phyloP scores from a whole-genome alignment of 257 asterid species.

The Nicotiana benthamiana region DNA sequence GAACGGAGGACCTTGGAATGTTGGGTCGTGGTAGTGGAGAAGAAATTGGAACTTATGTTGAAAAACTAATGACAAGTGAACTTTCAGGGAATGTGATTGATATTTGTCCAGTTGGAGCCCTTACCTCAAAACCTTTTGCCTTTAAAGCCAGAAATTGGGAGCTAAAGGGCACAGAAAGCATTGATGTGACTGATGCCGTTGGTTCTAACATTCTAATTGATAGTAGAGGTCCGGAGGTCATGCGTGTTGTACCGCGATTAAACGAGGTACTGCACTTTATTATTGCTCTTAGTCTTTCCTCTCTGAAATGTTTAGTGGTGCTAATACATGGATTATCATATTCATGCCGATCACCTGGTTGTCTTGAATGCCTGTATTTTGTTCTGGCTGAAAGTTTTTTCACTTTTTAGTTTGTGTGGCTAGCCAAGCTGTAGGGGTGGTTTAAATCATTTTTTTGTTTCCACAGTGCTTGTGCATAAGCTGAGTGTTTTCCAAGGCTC shows the following conservation, averaged over 20 bases:
- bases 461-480: not conserved
- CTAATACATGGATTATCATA: not conserved
- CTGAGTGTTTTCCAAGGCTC: not conserved
- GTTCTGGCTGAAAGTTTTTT: not conserved
- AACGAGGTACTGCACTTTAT: slow-evolving; percentile 54
- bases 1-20: slow-evolving; percentile 96
- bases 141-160: slow-evolving; percentile 99
- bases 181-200: slow-evolving; percentile 97
- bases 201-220: slow-evolving; percentile 98
- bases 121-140: slow-evolving; percentile 97
- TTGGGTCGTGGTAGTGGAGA: slow-evolving; percentile 99
- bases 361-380: not conserved
- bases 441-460: not conserved
- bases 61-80: slow-evolving; percentile 95
- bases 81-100: slow-evolving; percentile 96
- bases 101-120: slow-evolving; percentile 99
- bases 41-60: slow-evolving; percentile 99
- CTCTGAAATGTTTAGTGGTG: not conserved
- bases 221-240: slow-evolving; percentile 98
- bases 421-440: not conserved
- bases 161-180: slow-evolving; percentile 94
- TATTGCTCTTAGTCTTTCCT: not conserved
- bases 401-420: not conserved
- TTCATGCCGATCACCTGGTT: not conserved
- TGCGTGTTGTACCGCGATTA: slow-evolving; percentile 91